Base-by-base conservation (phyloP, 2,329 filamentous ascomycete genomes). In the Pseudogymnoascus sp. region DNA sequence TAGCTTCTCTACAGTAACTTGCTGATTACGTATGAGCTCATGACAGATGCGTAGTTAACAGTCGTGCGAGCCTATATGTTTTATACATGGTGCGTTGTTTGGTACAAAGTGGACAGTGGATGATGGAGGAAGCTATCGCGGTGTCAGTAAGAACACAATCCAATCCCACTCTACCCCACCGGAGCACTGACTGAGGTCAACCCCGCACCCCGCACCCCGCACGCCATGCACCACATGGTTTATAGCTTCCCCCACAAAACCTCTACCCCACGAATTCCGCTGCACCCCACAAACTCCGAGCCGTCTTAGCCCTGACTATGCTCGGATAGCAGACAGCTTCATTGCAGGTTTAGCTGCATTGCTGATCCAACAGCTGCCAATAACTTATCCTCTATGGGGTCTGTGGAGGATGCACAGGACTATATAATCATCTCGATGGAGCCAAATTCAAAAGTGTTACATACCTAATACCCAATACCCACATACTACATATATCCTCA, bases 351-450 rank as follows among this genome's bases (percentile, higher is more conserved):
- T 51, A 33, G 27, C 27, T 55, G 27, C 33, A 55, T 55, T 33
- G 44, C 44, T 55, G n/a, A 12, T 55, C n/a, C 5, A 55, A 17
- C n/a, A 55, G 9, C 44, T 55, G 27, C 10, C 12, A 33, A 51
- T 31, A 33, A 4, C 27, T 33, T 55, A 33, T 33, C n/a, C n/a
- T 55, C n/a, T 9, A 55, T 15, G 13, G 31, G 21, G 44, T 55
- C 29, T 33, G 17, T 55, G 31, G 59, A 58, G 61, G 63, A 58
- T 48, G 21, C 35, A 13, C 21, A 58, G 59, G 25, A 42, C 42
- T 65, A 64, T 65, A 65, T 65, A 62, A 65, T 61, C 42, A 36
- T 31, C 61, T 48, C 21, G 41, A 65, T 64, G 63, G 61, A 55
- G 60, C 38, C 21, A 35, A 42, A 33, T 51, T 55, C 31, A 55